These are phyloP conservation scores for Blastobotrys chiropterorum DNA, from an alignment of 805 yeast genomes.

Conservation along the genomic window DNA sequence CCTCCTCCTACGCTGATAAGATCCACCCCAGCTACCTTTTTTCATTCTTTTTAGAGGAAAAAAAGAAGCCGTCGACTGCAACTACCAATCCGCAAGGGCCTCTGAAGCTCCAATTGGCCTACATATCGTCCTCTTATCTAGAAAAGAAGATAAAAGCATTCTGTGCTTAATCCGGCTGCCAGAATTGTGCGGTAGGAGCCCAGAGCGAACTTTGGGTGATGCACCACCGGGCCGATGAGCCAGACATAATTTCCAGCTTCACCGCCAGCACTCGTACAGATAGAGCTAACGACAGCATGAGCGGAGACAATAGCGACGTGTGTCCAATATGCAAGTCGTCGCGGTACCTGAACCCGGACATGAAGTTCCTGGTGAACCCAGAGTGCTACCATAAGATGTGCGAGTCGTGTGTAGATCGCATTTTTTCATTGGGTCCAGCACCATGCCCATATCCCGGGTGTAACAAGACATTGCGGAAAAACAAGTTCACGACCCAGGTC, in stretches of 20 bases:
- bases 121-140: too few relatives aligned
- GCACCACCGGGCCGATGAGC: too few relatives aligned
- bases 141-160: too few relatives aligned
- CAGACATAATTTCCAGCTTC: not conserved
- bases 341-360: slow-evolving; percentile 85
- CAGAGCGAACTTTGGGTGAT: too few relatives aligned
- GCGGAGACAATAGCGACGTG: slow-evolving; percentile 46
- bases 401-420: slow-evolving; percentile 91
- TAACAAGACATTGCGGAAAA: slow-evolving; percentile 78
- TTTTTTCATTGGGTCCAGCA: slow-evolving; percentile 90
- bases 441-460: slow-evolving; percentile 94
- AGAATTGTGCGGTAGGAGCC: not conserved
- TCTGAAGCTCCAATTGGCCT: not conserved
- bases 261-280: not conserved
- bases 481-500: slow-evolving; percentile 83
- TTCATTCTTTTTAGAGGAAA: too few relatives aligned
- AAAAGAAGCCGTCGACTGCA: too few relatives aligned
- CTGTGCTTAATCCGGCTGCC: too few relatives aligned
- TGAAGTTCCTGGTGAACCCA: slow-evolving; percentile 87
- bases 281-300: not conserved
- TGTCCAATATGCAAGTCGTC: slow-evolving; percentile 98
- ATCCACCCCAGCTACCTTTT: too few relatives aligned
- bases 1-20: too few relatives aligned
- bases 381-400: slow-evolving; percentile 98
- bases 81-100: not conserved